phyloP scores from a whole-genome alignment of 495 filamentous ascomycete genomes.

The Lasiosphaeris hirsuta region DNA sequence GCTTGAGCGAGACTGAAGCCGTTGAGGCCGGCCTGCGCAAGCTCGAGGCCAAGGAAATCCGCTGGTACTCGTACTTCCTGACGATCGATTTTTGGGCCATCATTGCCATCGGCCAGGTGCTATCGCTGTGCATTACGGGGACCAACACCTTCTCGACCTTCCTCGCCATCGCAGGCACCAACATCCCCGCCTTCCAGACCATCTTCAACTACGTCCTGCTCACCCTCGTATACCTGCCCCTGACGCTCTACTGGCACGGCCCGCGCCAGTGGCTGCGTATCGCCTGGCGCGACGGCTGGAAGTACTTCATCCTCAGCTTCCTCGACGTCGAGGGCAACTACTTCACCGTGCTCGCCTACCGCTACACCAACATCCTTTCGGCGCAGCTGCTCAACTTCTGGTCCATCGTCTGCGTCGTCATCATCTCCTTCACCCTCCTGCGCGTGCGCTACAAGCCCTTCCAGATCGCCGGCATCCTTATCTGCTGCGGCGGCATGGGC shows the following conservation, averaged over 20 bases:
- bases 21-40: slow-evolving; percentile 37
- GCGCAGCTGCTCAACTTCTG: slow-evolving; percentile 98
- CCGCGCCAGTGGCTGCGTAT: slow-evolving; percentile 63
- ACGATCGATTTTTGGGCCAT: slow-evolving; percentile 87
- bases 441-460: slow-evolving; percentile 81
- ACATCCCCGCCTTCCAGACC: slow-evolving; percentile 94
- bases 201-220: slow-evolving; percentile 92
- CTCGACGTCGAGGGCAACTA: slow-evolving; percentile 97
- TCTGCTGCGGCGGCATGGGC: slow-evolving; percentile 92
- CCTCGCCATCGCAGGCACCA: slow-evolving; percentile 63
- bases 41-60: slow-evolving; percentile 47
- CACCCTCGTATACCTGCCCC: slow-evolving; percentile 73
- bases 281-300: slow-evolving; percentile 74
- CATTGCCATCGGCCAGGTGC: slow-evolving; percentile 76
- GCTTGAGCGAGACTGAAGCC: slow-evolving; percentile 26
- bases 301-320: slow-evolving; percentile 89
- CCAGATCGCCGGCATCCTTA: slow-evolving; percentile 80
- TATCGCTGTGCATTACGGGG: slow-evolving; percentile 81
- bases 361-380: slow-evolving; percentile 85
- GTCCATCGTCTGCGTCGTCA: slow-evolving; percentile 91
- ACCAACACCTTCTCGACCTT: slow-evolving; percentile 86
- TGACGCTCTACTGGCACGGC: slow-evolving; percentile 80
- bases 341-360: slow-evolving; percentile 91
- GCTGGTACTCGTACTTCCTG: slow-evolving; percentile 73
- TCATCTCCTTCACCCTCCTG: slow-evolving; percentile 77